Evolutionary conservation across 495 filamentous ascomycete species (phyloP), one percentile per base, ranked within the genome.

Genomic region (Poronia punctata): DNA sequence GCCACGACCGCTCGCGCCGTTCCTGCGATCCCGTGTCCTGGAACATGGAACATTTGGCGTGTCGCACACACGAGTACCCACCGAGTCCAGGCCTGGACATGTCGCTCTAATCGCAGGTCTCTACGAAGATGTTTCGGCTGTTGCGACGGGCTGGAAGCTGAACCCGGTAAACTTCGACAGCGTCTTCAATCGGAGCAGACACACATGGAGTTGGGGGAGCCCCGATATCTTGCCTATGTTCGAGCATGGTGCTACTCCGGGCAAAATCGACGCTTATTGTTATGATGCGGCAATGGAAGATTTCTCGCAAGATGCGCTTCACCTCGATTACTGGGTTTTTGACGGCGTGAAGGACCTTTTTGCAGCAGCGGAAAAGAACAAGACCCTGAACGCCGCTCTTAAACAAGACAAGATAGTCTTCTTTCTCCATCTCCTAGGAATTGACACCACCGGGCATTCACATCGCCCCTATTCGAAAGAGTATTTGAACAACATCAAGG

Each of bases 151-250:
- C 10, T 99, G 93, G 93, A 97, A 97, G 62, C 63, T 96, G 53
- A 99, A 99, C 57, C 92, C 93, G 0, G 93, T 99, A 47, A 86
- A 96, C 57, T 99, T 99, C 54, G 93, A 99, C 66, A 95, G 89
- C 50, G 84, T 99, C 7, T 99, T 99, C 75, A 99, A 99, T 56
- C 80, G 84, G 41, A 96, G 89, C 55, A 68, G 84, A 20, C 93
- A 97, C 64, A 97, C 93, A 3, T 99, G 93, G 93, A 90, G 87
- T 60, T 99, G 93, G 93, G 92, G 93, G 6, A 96, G 90, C 53
- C 90, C 90, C 9, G 93, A 99, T 67, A 99, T 99, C 53, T 66
- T 97, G 36, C 86, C 80, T 8, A 99, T 99, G 93, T 99, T 99
- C 56, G 78, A 93, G 56, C 78, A 90, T 46, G 93, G 93, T 1